Percentiles rank a stretch among this genome's conserved stretches.
These are phyloP conservation scores for Claviceps lovelessii DNA, from an alignment of 2,329 filamentous ascomycete species.

Conservation along the genomic window DNA sequence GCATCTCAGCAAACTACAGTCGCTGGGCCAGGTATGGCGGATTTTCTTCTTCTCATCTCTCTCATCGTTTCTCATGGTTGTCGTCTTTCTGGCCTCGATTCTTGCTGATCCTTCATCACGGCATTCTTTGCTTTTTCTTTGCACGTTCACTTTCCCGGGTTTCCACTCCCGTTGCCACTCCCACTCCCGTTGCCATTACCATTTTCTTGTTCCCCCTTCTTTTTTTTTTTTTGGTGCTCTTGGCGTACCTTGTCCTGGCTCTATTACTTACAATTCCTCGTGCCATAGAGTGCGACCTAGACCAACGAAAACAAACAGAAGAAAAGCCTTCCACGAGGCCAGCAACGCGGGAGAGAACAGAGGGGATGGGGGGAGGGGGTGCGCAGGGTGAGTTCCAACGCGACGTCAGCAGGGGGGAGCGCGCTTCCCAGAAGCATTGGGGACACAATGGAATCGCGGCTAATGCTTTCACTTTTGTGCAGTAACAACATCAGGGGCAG, in stretches of 20 bases:
- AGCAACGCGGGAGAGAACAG: neutral
- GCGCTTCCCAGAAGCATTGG: conserved; percentile 4
- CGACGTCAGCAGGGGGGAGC: neutral
- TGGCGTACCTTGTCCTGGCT: neutral
- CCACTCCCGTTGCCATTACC: too few relatives aligned
- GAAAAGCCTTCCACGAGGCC: neutral
- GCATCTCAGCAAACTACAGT: conserved; percentile 21
- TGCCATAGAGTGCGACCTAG: neutral
- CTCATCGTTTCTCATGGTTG: neutral
- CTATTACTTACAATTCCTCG: neutral
- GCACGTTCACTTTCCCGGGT: too few relatives aligned
- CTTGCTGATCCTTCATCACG: too few relatives aligned
- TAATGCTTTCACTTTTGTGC: conserved; percentile 7
- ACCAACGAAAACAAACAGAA: conserved; percentile 2
- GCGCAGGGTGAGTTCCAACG: neutral
- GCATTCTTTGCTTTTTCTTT: too few relatives aligned
- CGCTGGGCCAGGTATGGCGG: conserved; percentile 19
- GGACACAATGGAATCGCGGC: conserved; percentile 7
- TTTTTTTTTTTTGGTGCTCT: neutral
- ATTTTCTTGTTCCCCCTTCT: neutral
- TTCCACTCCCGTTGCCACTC: too few relatives aligned
- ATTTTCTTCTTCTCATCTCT: neutral
- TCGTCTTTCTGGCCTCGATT: too few relatives aligned
- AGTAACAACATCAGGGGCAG: conserved; percentile 4
- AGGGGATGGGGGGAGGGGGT: too few relatives aligned